A percentile compares a stretch with the other conserved stretches of the same genome.
phyloP scores from a whole-genome alignment of 169 alveolate species.

The Cyclospora cayetanensis region DNA sequence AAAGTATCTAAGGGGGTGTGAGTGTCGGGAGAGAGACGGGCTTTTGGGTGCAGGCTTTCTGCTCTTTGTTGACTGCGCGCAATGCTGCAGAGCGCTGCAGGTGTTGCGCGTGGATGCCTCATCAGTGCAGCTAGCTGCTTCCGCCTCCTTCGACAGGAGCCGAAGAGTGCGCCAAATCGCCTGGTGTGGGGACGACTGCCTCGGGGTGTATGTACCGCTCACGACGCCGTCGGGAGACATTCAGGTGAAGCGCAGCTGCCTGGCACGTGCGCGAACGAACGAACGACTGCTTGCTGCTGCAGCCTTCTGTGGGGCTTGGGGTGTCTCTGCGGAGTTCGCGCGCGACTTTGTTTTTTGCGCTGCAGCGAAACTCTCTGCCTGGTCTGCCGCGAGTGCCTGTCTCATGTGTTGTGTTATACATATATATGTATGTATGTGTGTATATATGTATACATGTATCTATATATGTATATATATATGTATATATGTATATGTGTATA shows the following conservation, averaged over 20 bases:
- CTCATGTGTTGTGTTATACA: neutral
- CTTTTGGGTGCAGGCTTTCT: neutral
- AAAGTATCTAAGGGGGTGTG: no score
- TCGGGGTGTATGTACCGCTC: conserved; percentile 77
- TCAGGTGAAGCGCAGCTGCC: conserved; percentile 17
- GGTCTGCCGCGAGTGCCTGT: no score
- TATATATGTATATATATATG: neutral
- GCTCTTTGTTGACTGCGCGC: neutral
- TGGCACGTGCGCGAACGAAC: neutral
- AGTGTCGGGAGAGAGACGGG: no score
- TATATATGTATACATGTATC: no score
- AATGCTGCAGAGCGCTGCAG: conserved; percentile 55
- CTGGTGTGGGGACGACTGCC: conserved; percentile 85
- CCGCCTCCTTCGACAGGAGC: conserved; percentile 70
- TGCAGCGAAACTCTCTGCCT: no score
- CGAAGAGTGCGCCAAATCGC: conserved; percentile 76
- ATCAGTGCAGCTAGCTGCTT: conserved; percentile 67
- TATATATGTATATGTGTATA: no score
- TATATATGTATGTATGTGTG: neutral
- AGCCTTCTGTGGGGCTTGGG: neutral
- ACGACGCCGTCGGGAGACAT: conserved; percentile 74
- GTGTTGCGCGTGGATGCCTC: conserved; percentile 70
- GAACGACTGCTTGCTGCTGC: neutral
- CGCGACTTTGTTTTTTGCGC: no score
- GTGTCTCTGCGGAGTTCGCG: neutral